Evolutionary conservation across 202 grass and related monocot species (phyloP).

Genomic region (Cymbopogon flexuosus): DNA sequence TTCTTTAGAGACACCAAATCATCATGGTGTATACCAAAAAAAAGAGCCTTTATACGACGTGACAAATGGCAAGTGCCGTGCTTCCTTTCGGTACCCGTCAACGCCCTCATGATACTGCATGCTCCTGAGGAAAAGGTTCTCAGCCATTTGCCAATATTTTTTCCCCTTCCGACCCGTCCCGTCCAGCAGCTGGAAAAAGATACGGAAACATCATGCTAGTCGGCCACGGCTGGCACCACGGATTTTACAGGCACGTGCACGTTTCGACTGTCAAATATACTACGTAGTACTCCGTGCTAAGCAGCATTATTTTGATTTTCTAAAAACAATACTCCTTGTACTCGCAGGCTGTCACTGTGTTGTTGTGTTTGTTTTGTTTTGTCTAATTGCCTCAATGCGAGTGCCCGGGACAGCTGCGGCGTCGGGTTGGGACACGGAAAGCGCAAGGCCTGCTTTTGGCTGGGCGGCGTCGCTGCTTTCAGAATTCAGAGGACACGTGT

Average conservation of each 20-base stretch:
- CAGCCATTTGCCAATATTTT: background rate
- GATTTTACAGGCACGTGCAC: background rate
- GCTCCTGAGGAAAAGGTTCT: background rate
- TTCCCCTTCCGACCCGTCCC: background rate
- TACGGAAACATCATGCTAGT: background rate
- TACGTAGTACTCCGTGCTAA: too few relatives aligned
- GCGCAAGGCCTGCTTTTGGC: background rate
- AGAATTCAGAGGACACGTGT: conserved; percentile 1
- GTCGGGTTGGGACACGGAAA: conserved; percentile 1
- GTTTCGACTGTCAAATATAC: too few relatives aligned
- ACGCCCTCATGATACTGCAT: background rate
- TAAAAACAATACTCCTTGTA: background rate
- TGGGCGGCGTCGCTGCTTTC: background rate
- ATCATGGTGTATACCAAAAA: background rate
- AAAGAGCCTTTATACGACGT: background rate
- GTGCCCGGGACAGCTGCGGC: background rate
- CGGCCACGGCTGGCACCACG: too few relatives aligned
- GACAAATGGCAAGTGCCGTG: background rate
- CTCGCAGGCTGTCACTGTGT: too few relatives aligned
- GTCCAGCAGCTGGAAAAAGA: background rate
- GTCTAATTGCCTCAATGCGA: background rate
- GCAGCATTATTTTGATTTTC: background rate
- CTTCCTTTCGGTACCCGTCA: conserved; percentile 8
- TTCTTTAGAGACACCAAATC: background rate
- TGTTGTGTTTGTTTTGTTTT: background rate